Evolutionary conservation across 352 stramenopile species (phyloP), one percentile per base, ranked within the genome.

Genomic region (Phytopythium aichiense): DNA sequence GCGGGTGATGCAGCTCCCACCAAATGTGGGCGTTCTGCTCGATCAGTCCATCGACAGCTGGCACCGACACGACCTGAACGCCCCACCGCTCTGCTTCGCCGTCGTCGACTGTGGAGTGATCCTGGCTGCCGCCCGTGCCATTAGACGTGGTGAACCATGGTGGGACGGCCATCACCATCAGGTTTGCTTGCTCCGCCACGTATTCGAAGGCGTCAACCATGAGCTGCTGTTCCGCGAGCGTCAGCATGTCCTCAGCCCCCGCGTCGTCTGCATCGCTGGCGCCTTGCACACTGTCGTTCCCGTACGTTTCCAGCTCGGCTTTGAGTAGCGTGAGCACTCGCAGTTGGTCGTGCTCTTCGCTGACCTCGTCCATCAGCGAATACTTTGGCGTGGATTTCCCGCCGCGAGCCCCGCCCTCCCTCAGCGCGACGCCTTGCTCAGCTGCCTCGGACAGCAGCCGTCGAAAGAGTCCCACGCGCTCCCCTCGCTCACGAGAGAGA

Each of bases 1-100:
- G 65, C 31, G 68, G 68, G 25, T 75, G 68, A 15, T 70, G 65
- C 12, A 75, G 43, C 46, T 72, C 68, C 30, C 61, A 37, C 68
- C 65, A 75, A 25, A 72, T 58, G 2, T 23, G 46, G 30, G 46
- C 46, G 12, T 15, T 52, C 23, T 52, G n/a, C n/a, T 31, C 46
- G 11, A 52, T 31, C 4, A 31, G 11, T 9, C 9, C 46, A 31
- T 52, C 46, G 11, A 31, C 7, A 5, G 23, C 46, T 13, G 46
- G 46, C 12, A 31, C 22, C 7, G 46, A 31, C n/a, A 20, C 23
- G 18, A 52, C 11, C 9, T 25, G n/a, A 33, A 52, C 22, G 11
- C 22, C 46, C 45, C 46, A 33, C 11, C 46, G 46, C n/a, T 33
- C 11, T 12, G 20, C 5, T 5, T 45, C 40, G 15, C 16, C 40